A percentile compares a stretch with the other conserved stretches of the same genome.
Conservation (phyloP, 805 yeast genomes). For the Schizosaccharomyces osmophilus region DNA sequence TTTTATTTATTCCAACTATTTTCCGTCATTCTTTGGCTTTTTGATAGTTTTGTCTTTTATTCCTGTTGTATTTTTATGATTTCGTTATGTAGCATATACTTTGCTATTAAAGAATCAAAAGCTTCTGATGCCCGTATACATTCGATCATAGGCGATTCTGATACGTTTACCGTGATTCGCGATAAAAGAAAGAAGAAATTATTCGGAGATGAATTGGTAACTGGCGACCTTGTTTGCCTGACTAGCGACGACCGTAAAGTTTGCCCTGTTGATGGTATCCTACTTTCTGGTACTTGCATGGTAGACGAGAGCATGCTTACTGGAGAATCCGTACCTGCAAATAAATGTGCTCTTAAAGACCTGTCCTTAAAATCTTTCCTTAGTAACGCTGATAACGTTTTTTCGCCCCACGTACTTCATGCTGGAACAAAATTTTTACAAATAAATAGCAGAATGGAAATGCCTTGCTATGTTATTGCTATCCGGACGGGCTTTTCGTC, state of each 20-base stretch:
- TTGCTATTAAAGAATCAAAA: constrained; percentile 64
- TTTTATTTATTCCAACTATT: constrained; percentile 86
- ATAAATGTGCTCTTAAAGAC: constrained; percentile 49
- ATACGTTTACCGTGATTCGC: constrained; percentile 72
- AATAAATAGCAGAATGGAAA: constrained; percentile 18
- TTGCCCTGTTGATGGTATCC: constrained; percentile 73
- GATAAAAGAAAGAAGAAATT: constrained; percentile 68
- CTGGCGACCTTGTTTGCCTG: constrained; percentile 86
- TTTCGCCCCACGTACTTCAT: constrained; percentile 55
- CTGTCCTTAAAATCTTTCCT: constrained; percentile 1
- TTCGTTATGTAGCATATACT: constrained; percentile 52
- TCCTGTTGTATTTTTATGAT: constrained; percentile 79
- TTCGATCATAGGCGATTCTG: constrained; percentile 46
- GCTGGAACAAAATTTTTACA: constrained; percentile 77
- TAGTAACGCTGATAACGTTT: constrained; percentile 12
- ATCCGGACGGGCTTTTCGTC: constrained; percentile 82
- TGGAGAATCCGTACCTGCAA: constrained; percentile 93
- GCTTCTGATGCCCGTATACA: constrained; percentile 32
- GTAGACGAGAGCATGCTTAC: constrained; percentile 96
- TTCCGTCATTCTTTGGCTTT: constrained; percentile 72
- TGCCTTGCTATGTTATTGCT: constrained; percentile 63
- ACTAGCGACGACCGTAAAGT: constrained; percentile 52
- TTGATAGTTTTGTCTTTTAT: constrained; percentile 78
- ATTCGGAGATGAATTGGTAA: constrained; percentile 57
- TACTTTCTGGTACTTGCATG: constrained; percentile 77